Base-by-base conservation (phyloP, 2,329 filamentous ascomycete species). In the Colletotrichum viniferum region DNA sequence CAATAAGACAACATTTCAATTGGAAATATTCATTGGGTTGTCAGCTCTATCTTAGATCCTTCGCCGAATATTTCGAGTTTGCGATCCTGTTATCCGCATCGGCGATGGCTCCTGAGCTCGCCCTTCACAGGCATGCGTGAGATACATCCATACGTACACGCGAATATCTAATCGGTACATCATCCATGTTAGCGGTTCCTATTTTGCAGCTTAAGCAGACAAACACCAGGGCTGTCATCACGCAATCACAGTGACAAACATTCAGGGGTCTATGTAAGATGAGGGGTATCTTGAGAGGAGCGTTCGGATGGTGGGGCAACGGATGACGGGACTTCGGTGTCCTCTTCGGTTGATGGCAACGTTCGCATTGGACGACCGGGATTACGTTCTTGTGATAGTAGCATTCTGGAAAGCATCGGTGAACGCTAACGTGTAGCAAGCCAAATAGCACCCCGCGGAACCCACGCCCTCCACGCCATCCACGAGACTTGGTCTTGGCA, bases 391-490 rank as follows among this genome's bases (percentile, higher is more conserved):
- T 52, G n/a, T 21, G n/a, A 52, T 13, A 21, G 21, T 18, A 21
- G 61, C 32, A 43, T 21, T 18, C 7, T 43, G 61, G 21, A 38
- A 14, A 43, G 34, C 7, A 14, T 26, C 16, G 9, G 13, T 26
- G n/a, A 36, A 10, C 32, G 61, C 21, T 58, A 24, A 24, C 24
- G 24, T 24, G 4, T 26, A 26, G 26, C 26, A 26, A 26, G 26
- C 26, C 5, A 4, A 26, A 26, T 26, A 26, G 26, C 24, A 21
- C 62, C 10, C 62, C 62, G 62, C 62, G 36, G 62, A 21, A 65
- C 9, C 62, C 62, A 65, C 36, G 62, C 62, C 18, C 62, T 52
- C 62, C 62, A 34, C 38, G 62, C 62, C 13, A 38, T 52, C 62
- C 62, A 52, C 48, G 62, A 36, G 18, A 8, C 21, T 58, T 21